Evolutionary conservation across 73 alveolate genomes (phyloP), one percentile per base, ranked within the genome.

Genomic region (Paramecium octaurelia): DNA sequence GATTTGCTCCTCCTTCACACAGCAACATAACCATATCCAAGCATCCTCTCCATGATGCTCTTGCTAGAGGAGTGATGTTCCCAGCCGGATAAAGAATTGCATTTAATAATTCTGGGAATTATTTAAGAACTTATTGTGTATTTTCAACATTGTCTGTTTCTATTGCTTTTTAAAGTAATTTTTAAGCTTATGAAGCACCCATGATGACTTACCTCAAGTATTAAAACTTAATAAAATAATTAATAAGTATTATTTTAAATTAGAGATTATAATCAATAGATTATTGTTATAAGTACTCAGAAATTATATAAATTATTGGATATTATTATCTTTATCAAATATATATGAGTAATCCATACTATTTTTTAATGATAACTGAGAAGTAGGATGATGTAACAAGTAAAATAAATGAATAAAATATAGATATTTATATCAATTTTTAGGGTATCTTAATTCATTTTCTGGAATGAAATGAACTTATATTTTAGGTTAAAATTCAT

Each of bases 1-100:
- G 43, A 70, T 70, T 58, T 40, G 70, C 38, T 54, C 89, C 88
- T 71, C 59, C 91, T 73, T 83, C 94, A 27, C 86, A 89, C 6
- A 89, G 20, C 14, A 89, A 46, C 88, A 46, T 89, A 10, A 89
- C 94, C 70, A 89, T 46, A 35, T 89, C 88, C 46, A 59, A 42
- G 18, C 75, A 77, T 21, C 88, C 88, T 71, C 94, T 70, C 94
- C 94, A 89, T 20, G 75, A 46, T 14, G 92, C 57, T 46, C 94
- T 89, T 40, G 94, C 68, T 20, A 89, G 18, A n/a, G 94, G 92
- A 27, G 94, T 44, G 11, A 48, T 71, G 8, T 89, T 29, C 21
- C 85, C 71, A 18, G 80, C 84, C 4, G 68, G 64, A 42, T 77
- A 70, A 20, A 89, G 24, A n/a, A 85, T 29, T n/a, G 59, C 80